Base-by-base conservation (phyloP, 2,329 filamentous ascomycete species). In the Hymenoscyphus fructigenus region DNA sequence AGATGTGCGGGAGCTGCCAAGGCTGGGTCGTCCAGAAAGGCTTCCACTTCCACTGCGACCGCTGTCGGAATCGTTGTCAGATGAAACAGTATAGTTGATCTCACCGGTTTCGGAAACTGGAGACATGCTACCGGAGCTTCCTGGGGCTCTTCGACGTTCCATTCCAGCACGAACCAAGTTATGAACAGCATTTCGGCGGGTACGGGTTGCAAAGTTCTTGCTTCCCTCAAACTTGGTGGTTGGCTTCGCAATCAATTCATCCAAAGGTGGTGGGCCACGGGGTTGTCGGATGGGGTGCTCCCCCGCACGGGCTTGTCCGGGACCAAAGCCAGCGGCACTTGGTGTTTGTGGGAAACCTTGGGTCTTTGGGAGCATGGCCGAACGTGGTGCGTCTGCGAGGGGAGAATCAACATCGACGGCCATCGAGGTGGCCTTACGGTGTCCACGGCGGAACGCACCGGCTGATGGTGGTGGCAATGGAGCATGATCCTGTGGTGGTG, bases 261-360 rank as follows among this genome's bases (percentile, higher is more conserved):
- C 95, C 60, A 98, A 84, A 15, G 91, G 88, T 15, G 95, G 95
- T 28, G 95, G 95, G 5, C 93, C 93, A 69, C 93, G 92, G 61
- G 95, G 95, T 79, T 99, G 95, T 65, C 95, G 93, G 61, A 92
- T 81, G 9, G 95, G 95, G 76, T 99, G 95, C 79, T 98, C 95
- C 71, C 95, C 95, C 74, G 93, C 93, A 76, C 95, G 92, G 65
- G 84, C 91, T 77, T 97, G 93, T 62, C 95, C 95, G 64, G 95
- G 95, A 57, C 93, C 95, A 75, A 98, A 98, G 6, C 70, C 71
- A 89, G 70, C 90, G 67, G 93, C 93, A 44, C 89, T 93, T 1
- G 92, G 93, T 6, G 92, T 94, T 44, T 88, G 82, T 5, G 94
- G 92, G 76, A 97, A 91, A 44, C 87, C 86, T 53, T 91, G 86